Percentiles rank a stretch among this genome's conserved stretches.
Conservation (phyloP, 2,329 filamentous ascomycete genomes). For the Fusarium sp. region DNA sequence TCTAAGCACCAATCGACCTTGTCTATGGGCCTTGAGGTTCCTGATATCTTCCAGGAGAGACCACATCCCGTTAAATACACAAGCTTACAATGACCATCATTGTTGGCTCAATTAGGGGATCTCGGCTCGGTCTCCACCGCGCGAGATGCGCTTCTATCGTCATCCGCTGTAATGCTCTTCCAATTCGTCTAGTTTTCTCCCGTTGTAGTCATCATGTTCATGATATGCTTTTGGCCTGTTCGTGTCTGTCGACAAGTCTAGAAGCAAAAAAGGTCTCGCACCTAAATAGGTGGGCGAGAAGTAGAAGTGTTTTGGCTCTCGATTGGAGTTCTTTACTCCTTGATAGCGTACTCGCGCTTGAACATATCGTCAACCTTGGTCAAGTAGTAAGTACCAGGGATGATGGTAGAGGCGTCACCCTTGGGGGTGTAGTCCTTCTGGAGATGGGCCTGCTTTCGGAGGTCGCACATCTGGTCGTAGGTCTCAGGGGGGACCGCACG, state of each 20-base stretch:
- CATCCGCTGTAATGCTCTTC: slow-evolving; percentile 41
- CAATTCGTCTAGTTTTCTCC: slow-evolving; percentile 45
- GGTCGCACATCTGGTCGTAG: slow-evolving; percentile 83
- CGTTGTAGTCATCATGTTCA: slow-evolving; percentile 39
- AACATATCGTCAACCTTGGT: slow-evolving; percentile 87
- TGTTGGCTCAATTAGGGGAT: slow-evolving; percentile 45
- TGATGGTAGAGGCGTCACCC: slow-evolving; percentile 75
- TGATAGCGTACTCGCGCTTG: slow-evolving; percentile 81
- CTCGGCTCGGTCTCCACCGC: slow-evolving; percentile 32
- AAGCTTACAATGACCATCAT: slow-evolving; percentile 35
- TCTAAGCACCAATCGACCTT: slow-evolving; percentile 36
- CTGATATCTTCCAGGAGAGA: slow-evolving; percentile 33
- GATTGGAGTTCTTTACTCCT: slow-evolving; percentile 65
- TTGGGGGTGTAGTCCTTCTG: slow-evolving; percentile 81
- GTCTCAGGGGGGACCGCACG: slow-evolving; percentile 75
- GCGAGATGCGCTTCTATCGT: slow-evolving; percentile 42
- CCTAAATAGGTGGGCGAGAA: slow-evolving; percentile 26
- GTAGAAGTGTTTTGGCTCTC: slow-evolving; percentile 27
- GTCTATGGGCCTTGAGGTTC: slow-evolving; percentile 41
- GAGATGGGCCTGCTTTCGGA: slow-evolving; percentile 85
- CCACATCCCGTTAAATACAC: slow-evolving; percentile 39
- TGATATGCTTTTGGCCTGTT: slow-evolving; percentile 33
- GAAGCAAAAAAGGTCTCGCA: slow-evolving; percentile 31
- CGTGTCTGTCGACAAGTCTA: slow-evolving; percentile 21
- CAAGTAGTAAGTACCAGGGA: slow-evolving; percentile 79